phyloP scores from a whole-genome alignment of 352 stramenopile genomes.

The Phytopythium delawarense region DNA sequence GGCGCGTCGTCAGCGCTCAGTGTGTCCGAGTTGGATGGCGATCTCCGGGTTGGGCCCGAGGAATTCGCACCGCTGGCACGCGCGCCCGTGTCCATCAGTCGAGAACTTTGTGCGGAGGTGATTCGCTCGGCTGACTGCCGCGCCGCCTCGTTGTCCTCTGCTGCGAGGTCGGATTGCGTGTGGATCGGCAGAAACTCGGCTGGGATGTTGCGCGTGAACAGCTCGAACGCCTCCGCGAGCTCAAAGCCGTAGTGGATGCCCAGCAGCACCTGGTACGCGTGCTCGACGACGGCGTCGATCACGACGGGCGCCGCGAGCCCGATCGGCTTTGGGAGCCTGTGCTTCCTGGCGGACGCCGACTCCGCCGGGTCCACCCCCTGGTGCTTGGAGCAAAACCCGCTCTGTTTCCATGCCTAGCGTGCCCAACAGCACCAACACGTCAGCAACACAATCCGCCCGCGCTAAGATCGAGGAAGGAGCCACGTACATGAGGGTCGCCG shows the following conservation, averaged over 20 bases:
- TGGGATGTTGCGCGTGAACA: conserved; percentile 60
- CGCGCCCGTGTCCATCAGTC: neutral
- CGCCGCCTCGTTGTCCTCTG: conserved; percentile 8
- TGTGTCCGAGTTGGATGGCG: neutral
- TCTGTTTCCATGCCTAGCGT: conserved; percentile 65
- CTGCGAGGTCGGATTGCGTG: conserved; percentile 29
- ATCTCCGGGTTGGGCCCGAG: neutral
- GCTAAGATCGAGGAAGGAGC: neutral
- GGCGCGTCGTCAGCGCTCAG: conserved; percentile 5
- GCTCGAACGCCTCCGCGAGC: conserved; percentile 61
- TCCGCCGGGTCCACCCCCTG: conserved; percentile 46
- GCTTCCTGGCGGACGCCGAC: conserved; percentile 27
- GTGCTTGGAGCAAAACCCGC: conserved; percentile 77
- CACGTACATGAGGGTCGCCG: conserved; percentile 68
- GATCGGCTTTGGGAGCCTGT: conserved; percentile 67
- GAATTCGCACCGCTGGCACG: neutral
- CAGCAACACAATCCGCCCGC: conserved; percentile 4
- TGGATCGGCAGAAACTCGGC: conserved; percentile 38
- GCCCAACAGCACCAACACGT: neutral
- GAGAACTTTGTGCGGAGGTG: neutral
- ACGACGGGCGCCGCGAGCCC: conserved; percentile 43
- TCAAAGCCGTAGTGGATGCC: conserved; percentile 66
- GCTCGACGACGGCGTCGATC: conserved; percentile 73
- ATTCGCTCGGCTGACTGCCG: neutral
- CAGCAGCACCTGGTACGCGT: conserved; percentile 68